phyloP scores from a whole-genome alignment of 495 filamentous ascomycete species.

The Geopyxis carbonaria region DNA sequence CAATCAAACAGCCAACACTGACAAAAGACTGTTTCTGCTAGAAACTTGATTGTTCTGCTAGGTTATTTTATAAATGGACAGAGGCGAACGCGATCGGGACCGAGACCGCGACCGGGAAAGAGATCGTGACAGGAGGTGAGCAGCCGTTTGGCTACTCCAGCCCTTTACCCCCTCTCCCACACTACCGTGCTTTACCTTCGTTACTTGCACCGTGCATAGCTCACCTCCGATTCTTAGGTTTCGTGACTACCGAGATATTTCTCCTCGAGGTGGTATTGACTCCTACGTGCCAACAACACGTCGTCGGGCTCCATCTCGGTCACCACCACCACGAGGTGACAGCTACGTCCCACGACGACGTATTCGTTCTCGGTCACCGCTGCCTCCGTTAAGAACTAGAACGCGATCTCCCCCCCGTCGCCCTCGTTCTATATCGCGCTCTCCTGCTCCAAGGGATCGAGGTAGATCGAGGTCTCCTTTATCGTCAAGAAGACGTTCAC shows the following conservation, averaged over 20 bases:
- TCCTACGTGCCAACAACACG: slow-evolving; percentile 21
- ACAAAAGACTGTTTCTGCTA: too few relatives aligned
- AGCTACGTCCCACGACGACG: slow-evolving; percentile 23
- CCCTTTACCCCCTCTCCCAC: slow-evolving; percentile 6
- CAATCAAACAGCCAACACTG: too few relatives aligned
- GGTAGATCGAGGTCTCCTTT: slow-evolving; percentile 17
- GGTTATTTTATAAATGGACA: too few relatives aligned
- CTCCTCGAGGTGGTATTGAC: slow-evolving; percentile 19
- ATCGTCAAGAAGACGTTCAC: slow-evolving; percentile 13
- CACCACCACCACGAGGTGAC: slow-evolving; percentile 19
- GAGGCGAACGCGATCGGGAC: slow-evolving; percentile 10
- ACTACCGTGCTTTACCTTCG: not conserved
- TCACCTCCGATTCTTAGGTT: not conserved
- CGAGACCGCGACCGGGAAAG: slow-evolving; percentile 16
- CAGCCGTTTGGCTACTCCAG: slow-evolving; percentile 5
- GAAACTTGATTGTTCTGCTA: too few relatives aligned
- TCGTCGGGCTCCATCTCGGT: slow-evolving; percentile 14
- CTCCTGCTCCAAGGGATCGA: slow-evolving; percentile 13
- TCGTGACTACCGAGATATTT: slow-evolving; percentile 8
- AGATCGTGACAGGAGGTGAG: slow-evolving; percentile 18
- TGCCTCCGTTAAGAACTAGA: slow-evolving; percentile 12
- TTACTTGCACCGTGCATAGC: not conserved
- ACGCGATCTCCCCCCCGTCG: slow-evolving; percentile 18
- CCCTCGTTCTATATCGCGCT: slow-evolving; percentile 16
- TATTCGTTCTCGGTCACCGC: slow-evolving; percentile 18